These are phyloP conservation scores for Mortierella antarctica DNA, from an alignment of 192 early-diverging fungal species.

Conservation along the genomic window DNA sequence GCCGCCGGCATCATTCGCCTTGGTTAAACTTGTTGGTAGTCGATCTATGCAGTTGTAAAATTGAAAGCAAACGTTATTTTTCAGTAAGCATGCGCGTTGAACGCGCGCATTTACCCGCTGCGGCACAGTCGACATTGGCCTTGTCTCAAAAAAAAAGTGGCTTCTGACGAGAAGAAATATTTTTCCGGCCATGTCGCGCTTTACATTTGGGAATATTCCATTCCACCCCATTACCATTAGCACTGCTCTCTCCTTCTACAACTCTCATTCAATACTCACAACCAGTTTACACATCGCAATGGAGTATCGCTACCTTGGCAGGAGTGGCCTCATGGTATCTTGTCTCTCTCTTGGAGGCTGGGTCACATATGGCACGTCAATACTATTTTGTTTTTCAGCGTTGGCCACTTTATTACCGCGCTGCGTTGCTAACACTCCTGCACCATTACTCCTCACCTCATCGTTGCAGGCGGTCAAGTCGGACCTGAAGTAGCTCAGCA, in stretches of 20 bases:
- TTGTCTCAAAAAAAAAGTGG: no score
- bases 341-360: constrained; percentile 77
- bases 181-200: no score
- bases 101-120: constrained; percentile 75
- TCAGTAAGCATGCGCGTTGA: constrained; percentile 92
- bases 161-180: no score
- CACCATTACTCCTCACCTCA: no score
- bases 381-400: neutral
- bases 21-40: constrained; percentile 56
- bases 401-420: no score
- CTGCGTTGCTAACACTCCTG: neutral
- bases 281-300: constrained; percentile 43
- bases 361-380: constrained; percentile 73
- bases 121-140: no score
- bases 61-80: constrained; percentile 91
- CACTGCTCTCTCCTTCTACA: no score
- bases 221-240: no score
- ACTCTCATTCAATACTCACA: no score
- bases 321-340: constrained; percentile 82
- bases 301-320: constrained; percentile 86
- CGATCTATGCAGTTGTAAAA: constrained; percentile 12
- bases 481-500: constrained; percentile 65
- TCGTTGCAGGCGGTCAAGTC: constrained; percentile 23
- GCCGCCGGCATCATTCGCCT: constrained; percentile 87
- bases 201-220: no score